Evolutionary conservation across 169 alveolate species (phyloP), one percentile per base, ranked within the genome.

Genomic region (Fabrea salina): DNA sequence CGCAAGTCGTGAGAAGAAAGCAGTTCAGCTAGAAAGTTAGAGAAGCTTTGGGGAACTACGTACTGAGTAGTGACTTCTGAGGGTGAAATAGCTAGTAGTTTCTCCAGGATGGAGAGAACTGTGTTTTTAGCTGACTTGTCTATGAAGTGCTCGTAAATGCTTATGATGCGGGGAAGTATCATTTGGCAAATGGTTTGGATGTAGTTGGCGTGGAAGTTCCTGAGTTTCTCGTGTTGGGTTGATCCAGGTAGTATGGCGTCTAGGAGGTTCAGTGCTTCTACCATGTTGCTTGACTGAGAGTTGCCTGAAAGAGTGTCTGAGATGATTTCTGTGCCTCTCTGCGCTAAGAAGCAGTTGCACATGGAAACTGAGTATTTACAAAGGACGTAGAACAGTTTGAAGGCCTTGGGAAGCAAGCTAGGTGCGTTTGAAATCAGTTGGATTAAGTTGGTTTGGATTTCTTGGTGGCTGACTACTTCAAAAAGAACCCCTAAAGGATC

Each of bases 31-130:
- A 51, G 43, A 56, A 40, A 85, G 57, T 83, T 71, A 0, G 88
- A 76, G 61, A 85, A 76, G 4, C 44, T 33, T 39, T 53, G 39
- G 13, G 88, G 83, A 19, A 68, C 61, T 4, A 85, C 77, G 37
- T 54, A 85, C 33, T 57, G 59, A 11, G 54, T 44, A 27, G 82
- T 67, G 16, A 71, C 22, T 22, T 81, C 81, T 40, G 50, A 86
- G 27, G 67, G 40, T 49, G 81, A 76, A 43, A 77, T 68, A 30
- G 54, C 37, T 4, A 85, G 39, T 33, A 77, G 53, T 58, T 82
- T 82, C 5, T 85, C 91, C 1, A 85, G 71, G 2, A 82, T 56
- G 37, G 47, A 33, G 67, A 85, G 83, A 19, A 81, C 39, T 32
- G 44, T 56, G 82, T 16, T 53, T 47, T 82, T 64, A 16, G 58